phyloP scores from a whole-genome alignment of 495 filamentous ascomycete species.

The Penicillium bialowiezense region DNA sequence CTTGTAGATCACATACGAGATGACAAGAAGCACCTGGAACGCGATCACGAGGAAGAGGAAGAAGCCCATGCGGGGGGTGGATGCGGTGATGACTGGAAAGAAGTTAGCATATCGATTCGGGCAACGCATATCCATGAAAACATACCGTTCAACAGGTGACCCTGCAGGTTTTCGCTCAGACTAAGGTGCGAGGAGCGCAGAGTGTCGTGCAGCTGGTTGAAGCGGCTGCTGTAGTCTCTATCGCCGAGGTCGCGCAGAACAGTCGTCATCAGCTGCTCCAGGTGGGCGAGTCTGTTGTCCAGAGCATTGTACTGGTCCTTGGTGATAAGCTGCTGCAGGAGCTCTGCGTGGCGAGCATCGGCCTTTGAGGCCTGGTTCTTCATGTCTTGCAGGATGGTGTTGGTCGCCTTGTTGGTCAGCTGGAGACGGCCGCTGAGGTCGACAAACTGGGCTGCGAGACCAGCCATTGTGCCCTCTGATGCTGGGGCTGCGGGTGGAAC shows the following conservation, averaged over 20 bases:
- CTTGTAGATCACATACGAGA: conserved; percentile 78
- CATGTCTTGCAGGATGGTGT: conserved; percentile 65
- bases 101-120: background rate
- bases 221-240: conserved; percentile 68
- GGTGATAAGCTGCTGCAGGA: conserved; percentile 42
- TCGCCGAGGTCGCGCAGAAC: conserved; percentile 66
- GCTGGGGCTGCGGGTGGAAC: conserved; percentile 49
- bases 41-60: conserved; percentile 73
- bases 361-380: conserved; percentile 42
- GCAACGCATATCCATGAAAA: background rate
- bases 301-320: conserved; percentile 46
- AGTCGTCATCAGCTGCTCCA: conserved; percentile 53
- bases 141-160: conserved; percentile 34
- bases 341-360: conserved; percentile 60
- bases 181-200: conserved; percentile 70
- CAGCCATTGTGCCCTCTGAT: conserved; percentile 24
- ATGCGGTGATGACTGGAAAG: conserved; percentile 53
- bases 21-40: conserved; percentile 69
- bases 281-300: conserved; percentile 40
- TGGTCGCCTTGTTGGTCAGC: conserved; percentile 67
- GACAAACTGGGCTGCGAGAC: conserved; percentile 62
- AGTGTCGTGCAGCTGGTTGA: conserved; percentile 68
- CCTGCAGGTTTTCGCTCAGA: conserved; percentile 53
- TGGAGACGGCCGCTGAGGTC: conserved; percentile 83
- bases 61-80: conserved; percentile 64